Conservation (phyloP, 306 rosid species). For the Betula pendula region DNA sequence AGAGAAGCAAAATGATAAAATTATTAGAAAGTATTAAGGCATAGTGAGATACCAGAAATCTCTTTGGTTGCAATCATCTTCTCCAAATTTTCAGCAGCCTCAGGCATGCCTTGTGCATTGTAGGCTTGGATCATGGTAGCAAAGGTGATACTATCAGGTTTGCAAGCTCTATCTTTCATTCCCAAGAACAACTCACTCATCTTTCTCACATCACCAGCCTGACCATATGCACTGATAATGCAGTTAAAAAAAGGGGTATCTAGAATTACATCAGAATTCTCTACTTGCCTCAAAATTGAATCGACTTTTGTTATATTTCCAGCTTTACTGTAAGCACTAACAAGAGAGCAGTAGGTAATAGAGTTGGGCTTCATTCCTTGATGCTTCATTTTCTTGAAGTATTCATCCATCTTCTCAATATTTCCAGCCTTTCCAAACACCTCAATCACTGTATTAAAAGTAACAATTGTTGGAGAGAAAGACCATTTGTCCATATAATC, state of each 20-base stretch:
- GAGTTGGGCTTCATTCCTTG: constrained; percentile 84
- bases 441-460: constrained; percentile 78
- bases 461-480: constrained; percentile 69
- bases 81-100: constrained; percentile 62
- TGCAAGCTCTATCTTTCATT: constrained; percentile 70
- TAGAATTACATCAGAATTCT: constrained; percentile 69
- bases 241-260: constrained; percentile 88
- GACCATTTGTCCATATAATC: constrained; percentile 74
- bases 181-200: constrained; percentile 60
- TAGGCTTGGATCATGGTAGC: constrained; percentile 73
- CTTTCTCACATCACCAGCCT: constrained; percentile 59
- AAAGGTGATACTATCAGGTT: constrained; percentile 65
- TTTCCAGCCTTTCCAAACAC: constrained; percentile 80
- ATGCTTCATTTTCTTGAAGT: constrained; percentile 72
- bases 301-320: constrained; percentile 60
- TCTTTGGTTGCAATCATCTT: constrained; percentile 46
- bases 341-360: constrained; percentile 76
- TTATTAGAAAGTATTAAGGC: constrained; percentile 1
- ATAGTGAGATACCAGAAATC: constrained; percentile 40
- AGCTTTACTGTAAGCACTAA: constrained; percentile 72
- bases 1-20: neutral
- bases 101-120: constrained; percentile 64
- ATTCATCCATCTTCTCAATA: constrained; percentile 58
- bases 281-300: constrained; percentile 71
- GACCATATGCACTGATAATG: constrained; percentile 70